Conservation (phyloP, 1,139 yeast genomes). For the Magnusiomyces fungicola region DNA sequence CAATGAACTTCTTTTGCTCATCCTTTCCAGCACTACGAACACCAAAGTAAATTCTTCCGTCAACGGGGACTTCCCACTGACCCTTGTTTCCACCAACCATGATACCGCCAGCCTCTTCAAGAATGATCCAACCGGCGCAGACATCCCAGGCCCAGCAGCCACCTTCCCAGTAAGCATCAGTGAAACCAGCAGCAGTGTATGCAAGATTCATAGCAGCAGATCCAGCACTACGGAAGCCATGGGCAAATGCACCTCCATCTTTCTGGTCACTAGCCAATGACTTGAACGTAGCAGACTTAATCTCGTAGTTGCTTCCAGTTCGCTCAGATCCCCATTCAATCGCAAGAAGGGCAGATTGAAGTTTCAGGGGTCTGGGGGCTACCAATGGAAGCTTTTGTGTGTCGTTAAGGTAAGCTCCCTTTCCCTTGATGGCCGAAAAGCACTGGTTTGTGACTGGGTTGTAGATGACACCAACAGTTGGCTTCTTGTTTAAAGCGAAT, state of each 20-base stretch:
- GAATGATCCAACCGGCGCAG: slow-evolving; percentile 56
- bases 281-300: slow-evolving; percentile 43
- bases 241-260: slow-evolving; percentile 44
- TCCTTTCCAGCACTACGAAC: slow-evolving; percentile 48
- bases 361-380: slow-evolving; percentile 33
- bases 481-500: slow-evolving; percentile 41
- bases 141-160: slow-evolving; percentile 62
- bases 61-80: slow-evolving; percentile 42
- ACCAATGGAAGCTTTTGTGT: slow-evolving; percentile 35
- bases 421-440: slow-evolving; percentile 45
- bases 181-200: slow-evolving; percentile 47
- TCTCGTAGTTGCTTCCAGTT: slow-evolving; percentile 41
- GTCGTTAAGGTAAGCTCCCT: slow-evolving; percentile 46
- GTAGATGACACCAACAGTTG: slow-evolving; percentile 53
- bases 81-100: slow-evolving; percentile 47
- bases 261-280: slow-evolving; percentile 40
- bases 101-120: slow-evolving; percentile 51
- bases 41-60: slow-evolving; percentile 45
- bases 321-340: slow-evolving; percentile 56
- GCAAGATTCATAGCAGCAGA: slow-evolving; percentile 55
- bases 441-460: slow-evolving; percentile 47
- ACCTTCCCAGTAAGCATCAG: slow-evolving; percentile 59
- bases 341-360: slow-evolving; percentile 49
- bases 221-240: slow-evolving; percentile 52
- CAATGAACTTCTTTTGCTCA: slow-evolving; percentile 33